phyloP scores from a whole-genome alignment of 768 basidiomycete genomes.

The Tylopilus sp. region DNA sequence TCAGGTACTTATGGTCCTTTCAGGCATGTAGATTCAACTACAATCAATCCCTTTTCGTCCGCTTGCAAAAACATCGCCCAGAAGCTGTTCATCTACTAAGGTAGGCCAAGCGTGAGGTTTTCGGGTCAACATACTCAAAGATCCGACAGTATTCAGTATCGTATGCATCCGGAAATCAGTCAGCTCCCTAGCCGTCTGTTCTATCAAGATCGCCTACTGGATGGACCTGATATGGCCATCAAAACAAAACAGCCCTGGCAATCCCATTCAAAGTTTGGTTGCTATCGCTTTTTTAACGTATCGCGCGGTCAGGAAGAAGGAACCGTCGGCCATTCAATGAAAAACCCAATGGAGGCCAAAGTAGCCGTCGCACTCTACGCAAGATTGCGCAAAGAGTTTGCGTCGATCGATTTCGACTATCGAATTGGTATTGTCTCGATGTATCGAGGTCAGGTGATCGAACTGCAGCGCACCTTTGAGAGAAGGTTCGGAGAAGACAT shows the following conservation, averaged over 20 bases:
- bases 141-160: constrained; percentile 85
- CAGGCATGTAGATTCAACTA: constrained; percentile 73
- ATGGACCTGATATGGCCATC: constrained; percentile 84
- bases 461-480: constrained; percentile 68
- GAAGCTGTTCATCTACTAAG: constrained; percentile 90
- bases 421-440: constrained; percentile 80
- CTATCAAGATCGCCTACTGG: constrained; percentile 73
- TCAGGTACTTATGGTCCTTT: constrained; percentile 3
- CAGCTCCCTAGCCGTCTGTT: constrained; percentile 84
- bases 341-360: constrained; percentile 71
- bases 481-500: constrained; percentile 70
- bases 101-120: constrained; percentile 37
- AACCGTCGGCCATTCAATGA: constrained; percentile 61
- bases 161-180: constrained; percentile 98
- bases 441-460: constrained; percentile 87
- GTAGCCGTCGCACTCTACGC: constrained; percentile 76
- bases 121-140: neutral
- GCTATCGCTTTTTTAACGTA: constrained; percentile 90
- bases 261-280: constrained; percentile 65
- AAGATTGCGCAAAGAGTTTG: constrained; percentile 63
- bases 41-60: constrained; percentile 90
- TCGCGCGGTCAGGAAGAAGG: constrained; percentile 56
- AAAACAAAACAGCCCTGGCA: constrained; percentile 92
- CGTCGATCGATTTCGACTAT: constrained; percentile 50
- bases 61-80: constrained; percentile 74